phyloP scores from a whole-genome alignment of 2,329 filamentous ascomycete genomes.

The Cryphonectria nitschkei region DNA sequence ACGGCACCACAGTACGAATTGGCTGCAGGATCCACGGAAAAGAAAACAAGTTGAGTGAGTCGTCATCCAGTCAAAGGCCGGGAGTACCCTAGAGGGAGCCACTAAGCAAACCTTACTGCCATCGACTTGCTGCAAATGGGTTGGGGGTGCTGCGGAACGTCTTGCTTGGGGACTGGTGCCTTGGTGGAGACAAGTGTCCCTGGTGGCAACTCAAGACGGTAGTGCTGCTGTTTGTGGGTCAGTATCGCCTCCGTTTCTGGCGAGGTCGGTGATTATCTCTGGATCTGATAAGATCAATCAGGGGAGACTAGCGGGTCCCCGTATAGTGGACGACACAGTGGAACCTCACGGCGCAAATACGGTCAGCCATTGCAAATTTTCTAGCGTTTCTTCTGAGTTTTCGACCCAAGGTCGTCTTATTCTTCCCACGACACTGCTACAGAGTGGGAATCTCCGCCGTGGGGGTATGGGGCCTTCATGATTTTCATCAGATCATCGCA shows the following conservation, averaged over 20 bases:
- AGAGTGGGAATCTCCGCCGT: neutral
- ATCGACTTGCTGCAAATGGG: slow-evolving; percentile 13
- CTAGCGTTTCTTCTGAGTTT: neutral
- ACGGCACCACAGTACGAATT: slow-evolving; percentile 9
- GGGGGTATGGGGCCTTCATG: neutral
- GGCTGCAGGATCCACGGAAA: slow-evolving; percentile 14
- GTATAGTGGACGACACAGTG: neutral
- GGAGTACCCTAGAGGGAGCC: slow-evolving; percentile 16
- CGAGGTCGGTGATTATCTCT: slow-evolving; percentile 55
- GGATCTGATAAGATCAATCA: slow-evolving; percentile 58
- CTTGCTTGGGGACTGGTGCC: slow-evolving; percentile 6
- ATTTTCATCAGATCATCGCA: slow-evolving; percentile 9
- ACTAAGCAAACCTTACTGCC: slow-evolving; percentile 24
- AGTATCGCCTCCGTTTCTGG: slow-evolving; percentile 31
- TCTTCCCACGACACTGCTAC: neutral
- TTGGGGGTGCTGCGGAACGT: slow-evolving; percentile 17
- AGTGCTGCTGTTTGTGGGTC: slow-evolving; percentile 27
- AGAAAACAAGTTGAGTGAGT: slow-evolving; percentile 13
- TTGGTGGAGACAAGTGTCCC: neutral
- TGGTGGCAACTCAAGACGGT: slow-evolving; percentile 25
- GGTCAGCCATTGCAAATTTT: neutral
- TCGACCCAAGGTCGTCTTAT: neutral
- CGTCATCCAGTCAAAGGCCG: slow-evolving; percentile 23
- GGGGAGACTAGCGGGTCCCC: slow-evolving; percentile 29
- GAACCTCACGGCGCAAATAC: neutral